Base-by-base conservation (phyloP, 163 green algal species). In the Scenedesmus sp. region DNA sequence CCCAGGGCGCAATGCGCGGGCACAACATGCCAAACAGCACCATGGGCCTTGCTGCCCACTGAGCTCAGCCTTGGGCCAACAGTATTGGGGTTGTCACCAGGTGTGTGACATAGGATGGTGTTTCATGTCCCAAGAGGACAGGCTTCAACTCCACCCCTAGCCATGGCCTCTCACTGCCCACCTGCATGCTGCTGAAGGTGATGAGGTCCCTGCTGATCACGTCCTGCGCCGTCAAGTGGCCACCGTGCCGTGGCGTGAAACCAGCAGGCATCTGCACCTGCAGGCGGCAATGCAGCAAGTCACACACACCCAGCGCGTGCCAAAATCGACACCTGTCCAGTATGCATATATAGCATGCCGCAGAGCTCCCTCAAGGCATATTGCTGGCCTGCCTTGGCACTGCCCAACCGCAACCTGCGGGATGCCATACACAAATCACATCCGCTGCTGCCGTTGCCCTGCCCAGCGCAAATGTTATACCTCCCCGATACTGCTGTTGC, bases 181-280 rank as follows among this genome's bases (percentile, higher is more conserved):
- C 79, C 79, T 89, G 83, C 59, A 89, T 61, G 87, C 87, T 90
- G 65, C 15, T 44, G 61, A 92, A 92, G 56, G 68, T 89, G 35
- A 92, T 86, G n/a, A 92, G 73, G 61, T 56, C 26, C 18, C 72
- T 26, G 42, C 33, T 70, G 43, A 92, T 92, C 33, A 85, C 46
- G 46, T 70, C 81, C 33, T 85, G 68, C 30, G 80, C 88, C 35
- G 46, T 86, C 44, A 73, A 33, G 3, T 10, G 30, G 37, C 46
- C 44, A 10, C 18, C 49, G 4, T 35, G n/a, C 33, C 18, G 43
- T 12, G 84, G 22, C 42, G 33, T 15, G 24, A 43, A 43, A 16
- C 65, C 44, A 37, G n/a, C 68, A 35, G 43, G 85, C 85, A 86
- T 86, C 81, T 86, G 81, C 68, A 90, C 68, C 68, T 82, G 84